Base-by-base conservation (phyloP, 257 asterid genomes). In the Ophiorrhiza pumila region DNA sequence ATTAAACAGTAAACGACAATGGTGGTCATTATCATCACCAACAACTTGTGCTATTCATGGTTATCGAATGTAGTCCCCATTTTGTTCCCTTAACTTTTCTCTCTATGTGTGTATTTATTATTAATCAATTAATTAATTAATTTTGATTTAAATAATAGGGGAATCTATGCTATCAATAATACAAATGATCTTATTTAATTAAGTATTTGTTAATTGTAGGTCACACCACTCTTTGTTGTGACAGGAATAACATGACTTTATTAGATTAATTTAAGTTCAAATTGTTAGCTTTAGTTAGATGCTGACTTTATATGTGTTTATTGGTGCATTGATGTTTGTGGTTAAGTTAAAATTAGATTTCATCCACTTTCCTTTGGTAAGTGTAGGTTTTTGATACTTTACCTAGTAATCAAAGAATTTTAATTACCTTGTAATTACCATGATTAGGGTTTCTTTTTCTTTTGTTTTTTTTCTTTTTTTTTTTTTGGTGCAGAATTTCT, bases 121-220 rank as follows among this genome's bases (percentile, higher is more conserved):
- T n/a, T n/a, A n/a, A n/a, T n/a, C n/a, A n/a, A n/a, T n/a, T n/a
- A n/a, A n/a, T n/a, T n/a, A 52, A 32, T 53, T 52, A 22, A 37
- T 32, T 35, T 50, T 12, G 35, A 11, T 58, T 20, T 20, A 27
- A 56, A 56, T 17, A 41, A 9, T 37, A 29, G 50, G n/a, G 42
- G 76, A 60, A 72, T 60, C 76, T 31, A 59, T 60, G 23, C 58
- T 25, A n/a, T n/a, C n/a, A n/a, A 31, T 71, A 34, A 56, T 29
- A 15, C 35, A 47, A 35, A 9, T 45, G 31, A n/a, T n/a, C n/a
- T 59, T 31, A 43, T 27, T 71, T 14, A 27, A 71, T 32, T 47
- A 32, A 13, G 41, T 34, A 22, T 27, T 72, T 59, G 42, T 71
- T 60, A 22, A 45, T 41, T 71, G 56, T 57, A 34, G 75, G 67